Evolutionary conservation across 345 rosid genomes (phyloP), one percentile per base, ranked within the genome.

Genomic region (Melaleuca quinquenervia): DNA sequence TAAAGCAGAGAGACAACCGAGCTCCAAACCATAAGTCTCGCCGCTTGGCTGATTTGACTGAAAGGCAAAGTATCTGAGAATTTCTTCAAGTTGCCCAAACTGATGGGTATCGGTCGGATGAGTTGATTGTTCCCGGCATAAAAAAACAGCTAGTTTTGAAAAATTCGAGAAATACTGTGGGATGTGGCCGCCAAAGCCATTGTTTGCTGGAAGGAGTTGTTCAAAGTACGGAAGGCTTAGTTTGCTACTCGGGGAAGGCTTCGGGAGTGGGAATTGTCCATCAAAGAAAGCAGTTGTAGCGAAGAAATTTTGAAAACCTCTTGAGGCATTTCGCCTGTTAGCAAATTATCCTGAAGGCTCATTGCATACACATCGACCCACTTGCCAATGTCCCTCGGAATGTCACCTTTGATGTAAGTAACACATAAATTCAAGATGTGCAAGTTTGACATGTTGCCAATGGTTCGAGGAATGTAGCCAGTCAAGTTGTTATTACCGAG

Each of bases 191-290:
- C 52, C 41, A 27, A 82, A 12, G 41, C 15, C 1, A 52, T 52
- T 49, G 0, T 3, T 0, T 20, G 20, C 7, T 20, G 50, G 52
- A 26, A 0, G 1, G 36, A 82, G 0, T 11, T 0, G 0, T 52
- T 50, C 54, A 55, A 82, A 82, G 50, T n/a, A n/a, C 1, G 84
- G 84, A 82, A 50, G 83, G 6, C 84, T 27, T 11, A 27, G 44
- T 7, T 82, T 55, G 11, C 54, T 52, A 64, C 45, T 9, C 5
- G 13, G 16, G 51, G 45, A 50, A 82, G 36, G 84, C 21, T 48
- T 50, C 84, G 11, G 9, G 56, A 50, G 54, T 50, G 54, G 3
- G 56, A 82, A 52, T 82, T 82, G 56, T 1, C 0, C 13, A 0
- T 2, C 55, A 82, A 82, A 27, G 22, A 3, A 82, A 82, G 84